phyloP scores from a whole-genome alignment of 1,284 basidiomycete species.

The Austroboletus niveus region DNA sequence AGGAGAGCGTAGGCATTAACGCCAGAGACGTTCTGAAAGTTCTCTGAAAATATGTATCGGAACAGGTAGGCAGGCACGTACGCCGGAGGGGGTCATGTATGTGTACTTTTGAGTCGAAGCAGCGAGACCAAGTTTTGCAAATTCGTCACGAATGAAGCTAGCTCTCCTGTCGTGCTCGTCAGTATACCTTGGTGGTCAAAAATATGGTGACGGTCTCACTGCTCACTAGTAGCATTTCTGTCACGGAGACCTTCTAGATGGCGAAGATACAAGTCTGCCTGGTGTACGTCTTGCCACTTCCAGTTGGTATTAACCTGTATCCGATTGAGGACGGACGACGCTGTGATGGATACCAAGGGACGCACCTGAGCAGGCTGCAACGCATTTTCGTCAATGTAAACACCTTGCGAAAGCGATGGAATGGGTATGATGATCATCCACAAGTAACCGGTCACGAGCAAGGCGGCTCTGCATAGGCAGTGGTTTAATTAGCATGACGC shows the following conservation, averaged over 20 bases:
- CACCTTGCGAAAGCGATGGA: conserved; percentile 59
- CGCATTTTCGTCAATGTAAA: conserved; percentile 92
- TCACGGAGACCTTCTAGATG: conserved; percentile 64
- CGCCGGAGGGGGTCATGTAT: conserved; percentile 48
- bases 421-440: conserved; percentile 78
- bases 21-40: conserved; percentile 47
- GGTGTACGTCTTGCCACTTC: conserved; percentile 85
- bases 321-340: not conserved
- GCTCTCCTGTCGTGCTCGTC: conserved; percentile 53
- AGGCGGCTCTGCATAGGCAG: conserved; percentile 40
- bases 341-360: conserved; percentile 9
- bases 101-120: conserved; percentile 68
- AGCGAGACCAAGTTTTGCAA: conserved; percentile 68
- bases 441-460: conserved; percentile 64
- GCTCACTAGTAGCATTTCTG: conserved; percentile 60
- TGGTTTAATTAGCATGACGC: not conserved
- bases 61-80: conserved; percentile 30
- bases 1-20: conserved; percentile 83
- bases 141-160: conserved; percentile 53
- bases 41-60: conserved; percentile 23
- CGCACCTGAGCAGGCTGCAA: conserved; percentile 83
- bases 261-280: conserved; percentile 75
- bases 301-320: conserved; percentile 84
- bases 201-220: conserved; percentile 50
- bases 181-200: not conserved